Evolutionary conservation across 2,329 filamentous ascomycete genomes (phyloP), one percentile per base, ranked within the genome.

Genomic region (Trichoderma guizhouense): DNA sequence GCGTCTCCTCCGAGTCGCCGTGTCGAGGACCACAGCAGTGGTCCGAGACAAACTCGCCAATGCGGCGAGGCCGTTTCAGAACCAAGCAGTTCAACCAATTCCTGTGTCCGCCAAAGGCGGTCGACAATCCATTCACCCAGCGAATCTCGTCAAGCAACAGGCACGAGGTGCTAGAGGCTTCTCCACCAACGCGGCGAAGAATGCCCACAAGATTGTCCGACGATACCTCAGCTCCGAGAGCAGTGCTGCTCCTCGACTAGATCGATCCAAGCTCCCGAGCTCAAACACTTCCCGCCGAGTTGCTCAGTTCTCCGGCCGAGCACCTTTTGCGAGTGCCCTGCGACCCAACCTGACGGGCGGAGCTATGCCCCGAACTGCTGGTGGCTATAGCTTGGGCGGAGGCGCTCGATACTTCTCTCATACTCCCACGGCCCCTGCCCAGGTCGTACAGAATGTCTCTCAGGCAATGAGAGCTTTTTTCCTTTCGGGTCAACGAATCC

Each of bases 391-490:
- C 74, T 83, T 93, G 51, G 83, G 87, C 71, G 93, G 93, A 34
- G 90, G 92, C 75, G 93, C 91, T 28, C 89, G 95, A 75, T 95
- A 95, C 84, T 98, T 98, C 83, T 97, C 94, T 1, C 95, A 98
- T 82, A 89, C 90, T 1, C 94, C 95, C 1, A 92, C 93, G 11
- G 89, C 91, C 8, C 94, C 94, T 51, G 94, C 95, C 1, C 93
- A 98, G 80, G 94, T 98, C 61, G 89, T 98, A 66, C 92, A 96
- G 81, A 97, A 97, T 82, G 95, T 98, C n/a, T 97, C 94, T 14
- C 91, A 94, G 76, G 96, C 94, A 6, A 91, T 98, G 78, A 90
- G 96, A 69, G 95, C 94, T 14, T 98, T 99, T 82, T 92, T 93
- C 83, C 86, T 97, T n/a, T 94, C 93, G 0, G 96, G 96, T 0